These are phyloP conservation scores for Coelastrella sp. DNA, from an alignment of 139 green algal genomes.

Conservation along the genomic window DNA sequence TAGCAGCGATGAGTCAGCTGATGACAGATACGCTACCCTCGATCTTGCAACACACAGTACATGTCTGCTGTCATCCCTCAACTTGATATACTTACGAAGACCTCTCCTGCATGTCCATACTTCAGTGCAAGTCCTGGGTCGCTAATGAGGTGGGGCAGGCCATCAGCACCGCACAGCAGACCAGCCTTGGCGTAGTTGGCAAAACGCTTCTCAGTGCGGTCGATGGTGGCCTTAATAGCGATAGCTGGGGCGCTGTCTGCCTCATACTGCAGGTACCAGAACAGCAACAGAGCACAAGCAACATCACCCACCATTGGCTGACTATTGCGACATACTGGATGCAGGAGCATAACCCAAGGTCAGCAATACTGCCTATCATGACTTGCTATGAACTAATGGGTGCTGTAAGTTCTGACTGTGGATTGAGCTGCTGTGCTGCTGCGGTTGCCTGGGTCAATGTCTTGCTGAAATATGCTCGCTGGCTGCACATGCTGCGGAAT, in stretches of 20 bases:
- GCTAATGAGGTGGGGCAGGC: constrained; percentile 97
- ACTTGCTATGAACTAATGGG: not conserved
- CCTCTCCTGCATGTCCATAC: constrained; percentile 94
- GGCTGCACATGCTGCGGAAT: no score
- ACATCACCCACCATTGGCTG: not conserved
- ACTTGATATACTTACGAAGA: constrained; percentile 80
- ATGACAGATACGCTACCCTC: no score
- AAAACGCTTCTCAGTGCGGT: constrained; percentile 95
- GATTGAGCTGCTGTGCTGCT: not conserved
- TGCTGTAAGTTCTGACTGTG: no score
- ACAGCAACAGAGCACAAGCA: not conserved
- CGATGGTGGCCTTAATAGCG: constrained; percentile 94
- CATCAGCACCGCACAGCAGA: constrained; percentile 97
- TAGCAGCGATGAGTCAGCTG: no score
- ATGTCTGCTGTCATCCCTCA: not conserved
- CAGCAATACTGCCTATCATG: no score
- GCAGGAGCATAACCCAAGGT: no score
- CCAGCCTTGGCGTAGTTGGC: constrained; percentile 90
- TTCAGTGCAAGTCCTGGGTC: constrained; percentile 95
- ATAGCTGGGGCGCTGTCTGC: constrained; percentile 86
- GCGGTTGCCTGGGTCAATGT: no score
- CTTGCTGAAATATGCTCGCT: no score
- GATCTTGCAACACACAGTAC: not conserved
- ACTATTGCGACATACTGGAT: not conserved
- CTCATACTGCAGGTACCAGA: constrained; percentile 84